These are phyloP conservation scores for Ulota crispa DNA, from an alignment of 225 moss, liverwort and hornwort genomes.

Conservation along the genomic window DNA sequence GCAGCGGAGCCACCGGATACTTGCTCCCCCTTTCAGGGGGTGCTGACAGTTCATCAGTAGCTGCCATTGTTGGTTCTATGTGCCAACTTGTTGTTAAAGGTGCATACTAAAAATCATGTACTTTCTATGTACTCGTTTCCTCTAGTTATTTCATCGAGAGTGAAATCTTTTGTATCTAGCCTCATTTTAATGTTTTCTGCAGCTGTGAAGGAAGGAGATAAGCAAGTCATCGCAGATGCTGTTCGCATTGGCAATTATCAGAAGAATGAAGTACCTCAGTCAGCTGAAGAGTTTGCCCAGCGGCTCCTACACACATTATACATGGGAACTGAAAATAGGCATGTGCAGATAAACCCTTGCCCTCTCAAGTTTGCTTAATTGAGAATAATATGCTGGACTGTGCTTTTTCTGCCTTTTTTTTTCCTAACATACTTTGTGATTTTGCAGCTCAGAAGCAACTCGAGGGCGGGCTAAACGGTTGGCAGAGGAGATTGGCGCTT, in stretches of 20 bases:
- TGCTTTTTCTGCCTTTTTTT: not conserved
- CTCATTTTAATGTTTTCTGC: not conserved
- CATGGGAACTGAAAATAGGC: conserved; percentile 96
- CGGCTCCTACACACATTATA: conserved; percentile 78
- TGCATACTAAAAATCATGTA: conserved; percentile 7
- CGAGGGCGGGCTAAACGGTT: conserved; percentile 72
- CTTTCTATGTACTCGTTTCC: not conserved
- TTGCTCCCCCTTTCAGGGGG: conserved; percentile 94
- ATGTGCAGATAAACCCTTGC: conserved; percentile 1
- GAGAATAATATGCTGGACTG: not conserved
- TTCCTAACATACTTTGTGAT: not conserved
- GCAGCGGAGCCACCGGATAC: conserved; percentile 89
- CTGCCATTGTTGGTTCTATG: conserved; percentile 96
- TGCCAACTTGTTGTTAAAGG: conserved; percentile 92
- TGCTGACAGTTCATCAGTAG: conserved; percentile 88
- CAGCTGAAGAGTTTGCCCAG: conserved; percentile 73
- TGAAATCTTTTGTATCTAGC: not conserved
- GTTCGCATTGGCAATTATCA: conserved; percentile 84
- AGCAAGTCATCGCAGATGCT: conserved; percentile 77
- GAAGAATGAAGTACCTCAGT: conserved; percentile 54
- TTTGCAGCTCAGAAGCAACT: conserved; percentile 72
- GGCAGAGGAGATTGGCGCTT: conserved; percentile 86
- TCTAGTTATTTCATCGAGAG: not conserved
- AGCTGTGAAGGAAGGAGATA: conserved; percentile 79
- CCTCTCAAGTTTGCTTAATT: not conserved